Percentiles rank a stretch among this genome's conserved stretches.
These are phyloP conservation scores for Verticillium zaregamsianum DNA, from an alignment of 2,329 filamentous ascomycete genomes.

Conservation along the genomic window DNA sequence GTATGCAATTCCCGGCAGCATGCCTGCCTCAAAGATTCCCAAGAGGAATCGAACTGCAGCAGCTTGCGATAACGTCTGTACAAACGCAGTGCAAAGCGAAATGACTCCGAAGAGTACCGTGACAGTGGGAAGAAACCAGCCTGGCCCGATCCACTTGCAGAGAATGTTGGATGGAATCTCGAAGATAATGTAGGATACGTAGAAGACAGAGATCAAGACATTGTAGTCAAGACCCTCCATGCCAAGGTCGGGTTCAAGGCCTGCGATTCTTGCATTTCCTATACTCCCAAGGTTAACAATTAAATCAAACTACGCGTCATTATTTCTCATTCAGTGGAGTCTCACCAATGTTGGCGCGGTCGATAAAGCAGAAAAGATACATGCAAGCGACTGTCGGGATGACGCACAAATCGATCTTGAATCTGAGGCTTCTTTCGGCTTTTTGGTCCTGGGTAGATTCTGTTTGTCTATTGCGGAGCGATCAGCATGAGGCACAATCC, in stretches of 20 bases:
- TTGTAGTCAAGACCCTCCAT: conserved; percentile 39
- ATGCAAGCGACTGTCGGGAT: conserved; percentile 36
- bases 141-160: conserved; percentile 36
- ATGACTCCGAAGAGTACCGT: conserved; percentile 35
- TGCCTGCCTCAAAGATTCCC: conserved; percentile 33
- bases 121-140: conserved; percentile 28
- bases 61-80: conserved; percentile 25
- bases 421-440: conserved; percentile 29
- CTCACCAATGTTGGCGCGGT: conserved; percentile 38
- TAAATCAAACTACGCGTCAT: neutral
- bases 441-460: conserved; percentile 15
- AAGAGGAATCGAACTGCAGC: conserved; percentile 32
- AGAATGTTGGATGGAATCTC: conserved; percentile 42
- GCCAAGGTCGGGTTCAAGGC: conserved; percentile 35
- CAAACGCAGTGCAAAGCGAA: conserved; percentile 33
- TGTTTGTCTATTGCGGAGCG: too few relatives aligned
- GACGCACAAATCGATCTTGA: conserved; percentile 36
- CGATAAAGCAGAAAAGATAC: conserved; percentile 37
- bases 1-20: conserved; percentile 34
- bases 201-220: conserved; percentile 32
- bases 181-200: conserved; percentile 32
- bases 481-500: too few relatives aligned
- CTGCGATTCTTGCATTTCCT: conserved; percentile 38
- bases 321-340: neutral
- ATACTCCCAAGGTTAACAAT: too few relatives aligned